Percentiles rank a stretch among this genome's conserved stretches.
phyloP scores from a whole-genome alignment of 768 basidiomycete genomes.

The Crassisporium funariophilum region DNA sequence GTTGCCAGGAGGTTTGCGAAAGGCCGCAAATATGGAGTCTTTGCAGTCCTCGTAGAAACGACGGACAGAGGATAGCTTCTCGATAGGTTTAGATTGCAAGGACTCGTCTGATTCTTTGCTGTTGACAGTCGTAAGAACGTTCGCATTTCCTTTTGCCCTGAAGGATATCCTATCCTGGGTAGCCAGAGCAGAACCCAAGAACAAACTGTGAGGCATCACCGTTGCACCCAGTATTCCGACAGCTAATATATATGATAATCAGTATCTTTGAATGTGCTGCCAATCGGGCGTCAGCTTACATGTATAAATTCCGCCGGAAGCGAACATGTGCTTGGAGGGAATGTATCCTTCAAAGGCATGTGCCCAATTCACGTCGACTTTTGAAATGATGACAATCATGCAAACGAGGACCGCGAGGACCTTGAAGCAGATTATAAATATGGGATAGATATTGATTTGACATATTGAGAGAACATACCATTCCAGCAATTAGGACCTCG shows the following conservation, averaged over 20 bases:
- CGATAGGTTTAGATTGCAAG: constrained; percentile 2
- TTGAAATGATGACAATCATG: constrained; percentile 76
- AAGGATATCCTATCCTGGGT: constrained; percentile 73
- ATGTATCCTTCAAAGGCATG: constrained; percentile 75
- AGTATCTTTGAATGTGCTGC: not conserved
- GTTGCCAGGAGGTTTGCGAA: constrained; percentile 40
- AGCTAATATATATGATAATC: constrained; percentile 40
- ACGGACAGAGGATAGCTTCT: constrained; percentile 10
- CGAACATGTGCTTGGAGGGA: constrained; percentile 66
- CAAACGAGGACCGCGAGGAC: constrained; percentile 74
- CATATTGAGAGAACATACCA: constrained; percentile 45
- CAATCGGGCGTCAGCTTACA: constrained; percentile 38
- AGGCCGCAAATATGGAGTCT: constrained; percentile 32
- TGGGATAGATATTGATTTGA: not conserved
- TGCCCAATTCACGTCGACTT: constrained; percentile 70
- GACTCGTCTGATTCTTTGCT: constrained; percentile 21
- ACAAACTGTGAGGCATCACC: constrained; percentile 93
- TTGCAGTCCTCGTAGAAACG: constrained; percentile 20
- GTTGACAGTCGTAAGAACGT: constrained; percentile 13
- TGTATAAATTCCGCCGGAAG: constrained; percentile 60
- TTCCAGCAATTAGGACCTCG: constrained; percentile 59
- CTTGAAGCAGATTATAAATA: constrained; percentile 28
- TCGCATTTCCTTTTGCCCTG: constrained; percentile 24
- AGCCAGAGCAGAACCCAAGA: constrained; percentile 83
- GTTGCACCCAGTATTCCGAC: constrained; percentile 82